Percentiles rank a stretch among this genome's conserved stretches.
These are phyloP conservation scores for Ophiocordyceps camponoti-rufipedis DNA, from an alignment of 2,329 filamentous ascomycete genomes.

Conservation along the genomic window DNA sequence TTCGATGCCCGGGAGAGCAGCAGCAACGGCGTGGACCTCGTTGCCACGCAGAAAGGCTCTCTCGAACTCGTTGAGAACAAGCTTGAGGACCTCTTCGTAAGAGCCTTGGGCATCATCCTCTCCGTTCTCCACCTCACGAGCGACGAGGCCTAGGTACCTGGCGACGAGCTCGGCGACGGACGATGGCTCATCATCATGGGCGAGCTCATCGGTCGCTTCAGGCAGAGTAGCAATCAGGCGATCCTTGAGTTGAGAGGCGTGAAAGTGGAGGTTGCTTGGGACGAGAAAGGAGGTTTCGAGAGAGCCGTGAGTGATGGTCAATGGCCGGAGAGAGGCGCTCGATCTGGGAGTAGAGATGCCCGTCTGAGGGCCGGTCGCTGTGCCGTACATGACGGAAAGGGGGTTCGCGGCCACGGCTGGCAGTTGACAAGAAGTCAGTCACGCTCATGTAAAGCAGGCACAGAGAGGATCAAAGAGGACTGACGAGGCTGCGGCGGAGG, in stretches of 20 bases:
- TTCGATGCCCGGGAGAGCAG: slow-evolving; percentile 72
- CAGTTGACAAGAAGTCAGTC: slow-evolving; percentile 5
- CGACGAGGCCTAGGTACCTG: slow-evolving; percentile 81
- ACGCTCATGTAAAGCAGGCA: neutral
- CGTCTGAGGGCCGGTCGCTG: slow-evolving; percentile 70
- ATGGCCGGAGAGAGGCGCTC: slow-evolving; percentile 75
- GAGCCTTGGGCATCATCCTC: slow-evolving; percentile 80
- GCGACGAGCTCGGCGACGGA: slow-evolving; percentile 84
- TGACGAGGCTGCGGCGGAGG: slow-evolving; percentile 4
- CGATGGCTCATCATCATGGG: slow-evolving; percentile 97
- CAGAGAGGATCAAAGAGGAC: slow-evolving; percentile 2
- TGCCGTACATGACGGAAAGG: slow-evolving; percentile 59
- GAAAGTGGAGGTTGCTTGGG: slow-evolving; percentile 88
- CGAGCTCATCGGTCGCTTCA: slow-evolving; percentile 85
- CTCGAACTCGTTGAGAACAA: slow-evolving; percentile 91
- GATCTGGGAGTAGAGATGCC: slow-evolving; percentile 94
- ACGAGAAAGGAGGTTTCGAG: slow-evolving; percentile 95
- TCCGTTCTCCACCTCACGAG: slow-evolving; percentile 74
- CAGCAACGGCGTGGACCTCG: slow-evolving; percentile 82
- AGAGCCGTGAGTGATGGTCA: slow-evolving; percentile 80
- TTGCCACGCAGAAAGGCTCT: slow-evolving; percentile 87
- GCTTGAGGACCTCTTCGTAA: slow-evolving; percentile 81
- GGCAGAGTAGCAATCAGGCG: slow-evolving; percentile 74
- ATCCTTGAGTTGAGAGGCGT: slow-evolving; percentile 86
- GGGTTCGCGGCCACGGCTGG: slow-evolving; percentile 6